Conservation (phyloP, 2,329 filamentous ascomycete species). For the Claviceps purpurea region DNA sequence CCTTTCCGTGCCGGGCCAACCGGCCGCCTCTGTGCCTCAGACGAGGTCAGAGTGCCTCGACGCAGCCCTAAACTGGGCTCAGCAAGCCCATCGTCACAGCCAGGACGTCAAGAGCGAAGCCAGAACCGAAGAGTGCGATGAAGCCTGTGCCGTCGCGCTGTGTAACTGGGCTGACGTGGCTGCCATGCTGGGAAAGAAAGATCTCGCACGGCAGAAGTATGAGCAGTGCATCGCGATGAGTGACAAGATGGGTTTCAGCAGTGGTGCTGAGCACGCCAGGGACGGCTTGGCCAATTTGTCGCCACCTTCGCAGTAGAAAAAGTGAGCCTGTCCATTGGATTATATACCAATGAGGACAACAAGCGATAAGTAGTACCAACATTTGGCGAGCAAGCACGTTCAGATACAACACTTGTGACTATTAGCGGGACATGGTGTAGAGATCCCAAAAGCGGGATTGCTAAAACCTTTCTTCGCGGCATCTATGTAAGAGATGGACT, state of each 20-base stretch:
- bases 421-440: too few relatives aligned
- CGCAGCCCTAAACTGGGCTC: slow-evolving; percentile 64
- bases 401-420: too few relatives aligned
- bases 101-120: slow-evolving; percentile 50
- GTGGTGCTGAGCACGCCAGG: slow-evolving; percentile 39
- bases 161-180: slow-evolving; percentile 80
- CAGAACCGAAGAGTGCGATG: slow-evolving; percentile 66
- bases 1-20: slow-evolving; percentile 11
- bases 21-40: slow-evolving; percentile 18
- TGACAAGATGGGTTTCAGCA: slow-evolving; percentile 35
- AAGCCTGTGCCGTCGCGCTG: slow-evolving; percentile 70
- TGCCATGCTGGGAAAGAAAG: slow-evolving; percentile 53
- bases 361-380: too few relatives aligned
- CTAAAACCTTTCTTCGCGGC: too few relatives aligned
- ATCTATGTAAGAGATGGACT: too few relatives aligned
- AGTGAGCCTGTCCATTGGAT: background rate
- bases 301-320: slow-evolving; percentile 3
- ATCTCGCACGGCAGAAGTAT: slow-evolving; percentile 55
- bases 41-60: slow-evolving; percentile 50
- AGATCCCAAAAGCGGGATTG: too few relatives aligned
- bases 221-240: slow-evolving; percentile 52
- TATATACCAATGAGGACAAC: too few relatives aligned
- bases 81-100: slow-evolving; percentile 58
- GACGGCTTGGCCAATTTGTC: slow-evolving; percentile 29
- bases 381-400: too few relatives aligned